Base-by-base conservation (phyloP, 805 yeast genomes). In the Ogataea saltuana region DNA sequence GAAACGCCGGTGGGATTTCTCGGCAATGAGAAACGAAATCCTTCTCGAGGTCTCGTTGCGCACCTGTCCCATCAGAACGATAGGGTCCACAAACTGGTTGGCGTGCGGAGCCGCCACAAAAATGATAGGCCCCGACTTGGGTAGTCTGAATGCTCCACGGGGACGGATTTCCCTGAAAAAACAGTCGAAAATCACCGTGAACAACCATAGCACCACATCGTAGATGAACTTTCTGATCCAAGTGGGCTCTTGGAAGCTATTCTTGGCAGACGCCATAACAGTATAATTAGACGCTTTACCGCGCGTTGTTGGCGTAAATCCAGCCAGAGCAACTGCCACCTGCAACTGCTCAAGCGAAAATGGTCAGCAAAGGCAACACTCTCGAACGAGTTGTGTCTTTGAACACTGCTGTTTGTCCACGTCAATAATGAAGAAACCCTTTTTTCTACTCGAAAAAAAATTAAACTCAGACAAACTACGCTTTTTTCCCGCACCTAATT, bases 71-170 rank as follows among this genome's bases (percentile, higher is more conserved):
- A 88, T 83, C 35, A 93, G 70, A 39, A 93, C 75, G 37, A 90
- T 69, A 45, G 81, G 73, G 41, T 78, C 78, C 25, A 90, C 88
- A 60, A 90, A 90, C 66, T 89, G 96, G 64, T 88, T 88, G 6
- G 88, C 88, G 63, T 85, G 90, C 1, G 91, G 91, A 2, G 90
- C 90, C 31, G 83, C 88, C 27, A 85, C 90, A 55, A 83, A 77
- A 42, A 85, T 81, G n/a, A 83, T 78, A 0, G 90, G 84, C 0
- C 84, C 85, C 8, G 69, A 56, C 33, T 71, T 69, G 1, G 86
- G 85, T 25, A 81, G 58, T 37, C 81, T 71, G 57, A 76, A 81
- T 0, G 84, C 83, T 10, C 91, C 91, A 40, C 89, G 70, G 1
- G 86, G 78, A 41, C 85, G 70, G 33, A 85, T 81, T 57, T 85